Percentiles rank a stretch among this genome's conserved stretches.
Conservation (phyloP, 306 rosid genomes). For the Lathyrus aphaca region DNA sequence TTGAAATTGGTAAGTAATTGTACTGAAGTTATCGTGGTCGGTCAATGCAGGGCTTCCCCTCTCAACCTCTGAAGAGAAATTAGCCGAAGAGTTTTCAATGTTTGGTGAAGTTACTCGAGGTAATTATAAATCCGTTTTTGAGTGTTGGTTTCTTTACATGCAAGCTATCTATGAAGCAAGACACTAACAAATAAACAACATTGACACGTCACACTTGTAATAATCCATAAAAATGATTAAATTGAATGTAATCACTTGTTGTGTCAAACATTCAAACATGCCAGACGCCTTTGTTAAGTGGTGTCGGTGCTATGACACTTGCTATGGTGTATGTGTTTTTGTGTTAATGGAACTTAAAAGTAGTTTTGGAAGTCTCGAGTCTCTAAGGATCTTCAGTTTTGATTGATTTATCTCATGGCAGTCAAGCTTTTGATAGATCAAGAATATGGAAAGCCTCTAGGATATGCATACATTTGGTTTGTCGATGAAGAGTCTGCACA, state of each 20-base stretch:
- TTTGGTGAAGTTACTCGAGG: slow-evolving; percentile 54
- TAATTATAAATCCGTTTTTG: slow-evolving; percentile 22
- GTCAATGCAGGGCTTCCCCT: slow-evolving; percentile 54
- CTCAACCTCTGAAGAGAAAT: slow-evolving; percentile 49
- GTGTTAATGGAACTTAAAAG: neutral
- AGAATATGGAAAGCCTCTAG: slow-evolving; percentile 45
- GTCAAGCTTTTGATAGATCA: slow-evolving; percentile 45
- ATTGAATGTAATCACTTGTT: no score
- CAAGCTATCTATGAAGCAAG: neutral
- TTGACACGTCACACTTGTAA: no score
- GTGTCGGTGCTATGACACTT: neutral
- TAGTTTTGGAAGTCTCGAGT: neutral
- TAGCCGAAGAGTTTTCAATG: slow-evolving; percentile 48
- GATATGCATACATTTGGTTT: slow-evolving; percentile 52
- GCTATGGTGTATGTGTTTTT: slow-evolving; percentile 7
- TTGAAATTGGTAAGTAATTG: slow-evolving; percentile 33
- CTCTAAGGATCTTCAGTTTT: slow-evolving; percentile 3
- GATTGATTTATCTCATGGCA: slow-evolving; percentile 32
- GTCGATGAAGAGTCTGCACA: slow-evolving; percentile 43
- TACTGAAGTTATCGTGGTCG: slow-evolving; percentile 38
- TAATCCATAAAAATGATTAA: no score
- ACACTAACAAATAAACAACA: no score
- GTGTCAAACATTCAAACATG: no score
- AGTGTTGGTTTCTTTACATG: neutral
- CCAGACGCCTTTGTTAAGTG: no score